Evolutionary conservation across 192 early-diverging fungal species (phyloP).

Genomic region (Gigaspora rosea): DNA sequence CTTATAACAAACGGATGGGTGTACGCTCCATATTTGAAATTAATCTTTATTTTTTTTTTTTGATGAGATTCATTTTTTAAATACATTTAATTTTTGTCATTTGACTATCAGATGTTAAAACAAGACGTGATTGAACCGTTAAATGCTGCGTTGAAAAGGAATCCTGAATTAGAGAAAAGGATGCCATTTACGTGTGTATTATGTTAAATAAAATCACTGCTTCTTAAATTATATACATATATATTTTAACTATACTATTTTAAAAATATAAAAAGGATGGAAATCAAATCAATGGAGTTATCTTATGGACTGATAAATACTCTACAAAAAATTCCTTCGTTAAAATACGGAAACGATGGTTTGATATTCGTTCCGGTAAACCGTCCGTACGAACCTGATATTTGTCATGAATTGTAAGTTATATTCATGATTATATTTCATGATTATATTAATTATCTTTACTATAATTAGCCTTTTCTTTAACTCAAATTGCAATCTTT

Average conservation of each 20-base stretch:
- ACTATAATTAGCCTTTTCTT: not conserved
- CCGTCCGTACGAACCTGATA: conserved; percentile 49
- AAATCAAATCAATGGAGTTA: conserved; percentile 55
- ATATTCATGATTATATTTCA: not conserved
- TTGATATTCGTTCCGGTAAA: conserved; percentile 68
- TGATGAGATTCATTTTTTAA: not conserved
- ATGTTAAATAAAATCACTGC: not conserved
- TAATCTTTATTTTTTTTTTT: not conserved
- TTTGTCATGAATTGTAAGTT: conserved; percentile 53
- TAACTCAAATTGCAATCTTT: no score
- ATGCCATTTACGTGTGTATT: conserved; percentile 59
- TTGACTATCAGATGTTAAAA: conserved; percentile 51
- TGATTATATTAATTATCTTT: conserved; percentile 4
- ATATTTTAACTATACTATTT: not conserved
- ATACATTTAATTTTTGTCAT: not conserved
- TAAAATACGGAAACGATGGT: conserved; percentile 66
- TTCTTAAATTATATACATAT: not conserved
- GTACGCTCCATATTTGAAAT: conserved; percentile 37
- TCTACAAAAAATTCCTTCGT: conserved; percentile 59
- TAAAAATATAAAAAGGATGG: conserved; percentile 41
- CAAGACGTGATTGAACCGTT: conserved; percentile 63
- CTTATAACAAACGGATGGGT: conserved; percentile 63
- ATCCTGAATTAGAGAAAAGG: conserved; percentile 38
- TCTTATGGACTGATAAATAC: conserved; percentile 52
- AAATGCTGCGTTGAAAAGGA: conserved; percentile 37